These are phyloP conservation scores for Athelia psychrophila DNA, from an alignment of 1,284 basidiomycete genomes.

Conservation along the genomic window DNA sequence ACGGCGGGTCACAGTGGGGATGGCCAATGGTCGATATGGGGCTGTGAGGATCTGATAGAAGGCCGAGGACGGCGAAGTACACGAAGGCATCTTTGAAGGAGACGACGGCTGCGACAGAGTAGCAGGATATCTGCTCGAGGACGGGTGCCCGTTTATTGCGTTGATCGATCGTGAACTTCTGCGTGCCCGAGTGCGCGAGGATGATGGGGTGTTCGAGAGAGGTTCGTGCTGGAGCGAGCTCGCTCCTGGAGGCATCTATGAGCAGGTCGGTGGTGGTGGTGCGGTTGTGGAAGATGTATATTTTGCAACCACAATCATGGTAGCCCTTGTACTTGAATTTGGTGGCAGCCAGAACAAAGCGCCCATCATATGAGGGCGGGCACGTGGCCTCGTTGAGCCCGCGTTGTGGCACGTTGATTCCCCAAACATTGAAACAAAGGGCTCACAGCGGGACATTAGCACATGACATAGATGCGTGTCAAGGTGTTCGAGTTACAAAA, in stretches of 20 bases:
- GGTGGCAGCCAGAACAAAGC: no score
- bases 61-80: conserved; percentile 20
- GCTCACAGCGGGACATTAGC: no score
- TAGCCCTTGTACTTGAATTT: no score
- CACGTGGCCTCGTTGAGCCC: no score
- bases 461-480: no score
- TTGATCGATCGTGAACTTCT: background rate
- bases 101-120: conserved; percentile 7
- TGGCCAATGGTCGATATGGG: conserved; percentile 17
- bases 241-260: background rate
- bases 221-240: background rate
- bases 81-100: conserved; percentile 10
- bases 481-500: no score
- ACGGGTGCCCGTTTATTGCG: background rate
- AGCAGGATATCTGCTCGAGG: conserved; percentile 4
- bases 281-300: no score
- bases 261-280: background rate
- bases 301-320: no score
- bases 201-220: background rate
- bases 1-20: background rate
- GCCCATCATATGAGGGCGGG: no score
- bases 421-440: no score
- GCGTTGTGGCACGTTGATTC: no score
- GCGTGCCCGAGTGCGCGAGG: background rate
- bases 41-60: conserved; percentile 28